Evolutionary conservation across 768 basidiomycete genomes (phyloP), one percentile per base, ranked within the genome.

Genomic region (Cystofilobasidium macerans): DNA sequence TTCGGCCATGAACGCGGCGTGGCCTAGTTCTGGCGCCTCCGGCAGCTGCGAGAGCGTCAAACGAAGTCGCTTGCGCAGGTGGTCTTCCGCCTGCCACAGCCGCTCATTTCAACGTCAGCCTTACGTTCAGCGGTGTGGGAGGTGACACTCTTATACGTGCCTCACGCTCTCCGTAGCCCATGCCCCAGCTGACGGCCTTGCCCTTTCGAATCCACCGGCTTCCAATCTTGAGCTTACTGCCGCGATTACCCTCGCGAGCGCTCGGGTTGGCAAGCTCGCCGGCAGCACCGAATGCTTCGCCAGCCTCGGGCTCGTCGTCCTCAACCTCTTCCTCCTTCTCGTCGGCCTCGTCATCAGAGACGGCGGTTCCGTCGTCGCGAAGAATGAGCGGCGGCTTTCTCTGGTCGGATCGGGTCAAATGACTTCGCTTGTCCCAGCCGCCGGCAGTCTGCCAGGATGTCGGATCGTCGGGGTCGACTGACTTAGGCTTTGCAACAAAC

Each of bases 131-230:
- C 20, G 47, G 32, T n/a, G 48, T 20, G 53, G 32, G 45, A 58
- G 42, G 33, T 24, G 33, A 13, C 3, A 38, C n/a, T n/a, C n/a
- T n/a, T n/a, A n/a, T n/a, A 35, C 33, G 35, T 20, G 87, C 89
- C 83, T 90, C 88, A 85, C 87, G 89, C 66, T 90, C 88, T 40
- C 88, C 88, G 78, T 84, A 83, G 57, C 82, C 81, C 26, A 89
- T 88, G 33, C 87, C 88, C 89, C 89, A 92, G 18, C 85, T 79
- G 33, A 83, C 82, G 67, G 89, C 83, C 76, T 92, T 91, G 54
- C 89, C 87, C 73, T 81, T 82, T 22, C 88, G 82, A 57, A 87
- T 80, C 88, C 88, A 91, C 72, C 88, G 80, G 24, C 87, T 83
- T n/a, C 84, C 85, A 73, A 83, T 84, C 65, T 80, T 76, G 13